phyloP scores from a whole-genome alignment of 371 early-diverging fungal species.

The Basidiobolus meristosporus region DNA sequence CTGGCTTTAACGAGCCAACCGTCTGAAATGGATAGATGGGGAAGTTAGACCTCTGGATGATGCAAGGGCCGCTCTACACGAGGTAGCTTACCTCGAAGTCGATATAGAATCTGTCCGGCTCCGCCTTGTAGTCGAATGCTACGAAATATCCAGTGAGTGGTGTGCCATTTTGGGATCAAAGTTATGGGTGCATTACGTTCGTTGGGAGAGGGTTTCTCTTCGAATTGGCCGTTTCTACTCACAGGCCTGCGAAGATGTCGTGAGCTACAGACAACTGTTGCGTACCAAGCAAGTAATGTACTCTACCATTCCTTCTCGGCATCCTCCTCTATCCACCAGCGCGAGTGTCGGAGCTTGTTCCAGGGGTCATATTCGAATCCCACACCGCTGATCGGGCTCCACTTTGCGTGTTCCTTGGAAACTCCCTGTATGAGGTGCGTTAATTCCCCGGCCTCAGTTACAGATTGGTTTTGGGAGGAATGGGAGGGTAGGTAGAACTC shows the following conservation, averaged over 20 bases:
- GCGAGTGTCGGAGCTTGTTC: conserved; percentile 82
- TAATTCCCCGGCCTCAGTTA: no score
- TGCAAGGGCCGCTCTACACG: background rate
- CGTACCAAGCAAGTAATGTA: background rate
- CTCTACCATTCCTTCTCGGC: conserved; percentile 58
- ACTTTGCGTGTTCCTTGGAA: conserved; percentile 97
- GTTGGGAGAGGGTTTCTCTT: conserved; percentile 33
- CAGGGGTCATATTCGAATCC: conserved; percentile 95
- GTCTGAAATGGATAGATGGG: conserved; percentile 16
- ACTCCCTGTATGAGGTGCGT: conserved; percentile 53
- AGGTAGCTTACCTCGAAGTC: conserved; percentile 48
- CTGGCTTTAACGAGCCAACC: conserved; percentile 74
- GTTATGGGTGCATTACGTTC: conserved; percentile 18
- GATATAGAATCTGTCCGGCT: conserved; percentile 76
- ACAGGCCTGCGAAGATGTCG: conserved; percentile 25
- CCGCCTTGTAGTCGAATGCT: conserved; percentile 74
- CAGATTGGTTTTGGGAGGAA: no score
- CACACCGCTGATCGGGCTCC: conserved; percentile 90
- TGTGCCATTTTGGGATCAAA: background rate
- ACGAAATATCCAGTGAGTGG: conserved; percentile 3
- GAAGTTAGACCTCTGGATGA: background rate
- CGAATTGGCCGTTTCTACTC: conserved; percentile 50
- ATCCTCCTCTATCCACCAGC: conserved; percentile 90
- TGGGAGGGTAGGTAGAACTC: no score
- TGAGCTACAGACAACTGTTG: background rate